Evolutionary conservation across 106 monocot genomes (phyloP), one percentile per base, ranked within the genome.

Genomic region (Cymbidium sinense): DNA sequence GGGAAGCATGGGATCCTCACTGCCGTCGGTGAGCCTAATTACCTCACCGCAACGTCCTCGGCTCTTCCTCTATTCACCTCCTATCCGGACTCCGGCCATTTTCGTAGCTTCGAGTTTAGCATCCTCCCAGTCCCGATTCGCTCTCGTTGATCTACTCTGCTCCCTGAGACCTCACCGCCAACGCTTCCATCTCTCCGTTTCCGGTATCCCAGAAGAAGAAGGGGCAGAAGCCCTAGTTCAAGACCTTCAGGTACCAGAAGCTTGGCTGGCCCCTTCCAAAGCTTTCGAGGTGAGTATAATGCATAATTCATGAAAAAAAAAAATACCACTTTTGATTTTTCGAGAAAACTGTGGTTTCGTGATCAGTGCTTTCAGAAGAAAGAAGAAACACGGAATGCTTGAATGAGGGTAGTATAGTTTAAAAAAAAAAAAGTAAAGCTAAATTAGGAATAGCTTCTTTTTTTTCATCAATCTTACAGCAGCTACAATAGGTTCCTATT

Each of bases 221-320:
- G 69, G 69, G 13, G 33, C 69, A 13, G 69, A 69, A 2, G 5
- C 69, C 69, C 33, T 69, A 69, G 33, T 69, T 23, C 69, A 69
- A 69, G 69, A 69, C 15, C 69, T 69, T 33, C 69, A 34, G 33
- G 69, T 69, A 15, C 69, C 69, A 34, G 34, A 69, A 69, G 34
- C 69, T 34, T 69, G 69, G 69, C 34, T 69, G 31, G 69, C 15
- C 34, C 69, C 69, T 69, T 29, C 69, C 69, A 29, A 69, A 69
- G 69, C 69, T 13, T 33, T 25, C 18, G 69, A 29, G 28, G 34
- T 69, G 33, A 69, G 69, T 34, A 47, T 13, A 12, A 47, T 47
- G 11, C 15, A 15, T 47, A 1, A 12, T 47, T 47, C 47, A 47
- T 41, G 9, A 41, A 41, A 39, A 39, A 41, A 1, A 41, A 41